Evolutionary conservation across 352 stramenopile species (phyloP).

Genomic region (Saprolegnia diclina): DNA sequence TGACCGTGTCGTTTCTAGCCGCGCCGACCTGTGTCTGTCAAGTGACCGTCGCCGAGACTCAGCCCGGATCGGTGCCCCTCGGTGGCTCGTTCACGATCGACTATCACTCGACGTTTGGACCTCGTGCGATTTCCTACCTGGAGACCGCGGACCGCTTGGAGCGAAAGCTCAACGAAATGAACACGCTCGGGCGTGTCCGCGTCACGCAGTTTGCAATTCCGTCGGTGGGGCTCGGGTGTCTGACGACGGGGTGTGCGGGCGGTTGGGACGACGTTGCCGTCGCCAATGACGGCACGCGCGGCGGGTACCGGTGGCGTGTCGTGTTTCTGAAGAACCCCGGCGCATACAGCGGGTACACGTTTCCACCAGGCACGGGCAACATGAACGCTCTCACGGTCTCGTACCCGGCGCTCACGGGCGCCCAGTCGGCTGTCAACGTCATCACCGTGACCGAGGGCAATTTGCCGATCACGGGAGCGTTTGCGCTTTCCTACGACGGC

Average conservation of each 20-base stretch:
- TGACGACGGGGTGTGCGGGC: conserved; percentile 53
- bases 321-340: conserved; percentile 69
- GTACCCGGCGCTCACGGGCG: conserved; percentile 39
- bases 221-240: conserved; percentile 51
- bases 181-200: conserved; percentile 86
- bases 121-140: conserved; percentile 79
- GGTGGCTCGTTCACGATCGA: conserved; percentile 88
- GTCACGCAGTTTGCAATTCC: conserved; percentile 88
- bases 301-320: conserved; percentile 72
- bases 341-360: conserved; percentile 63
- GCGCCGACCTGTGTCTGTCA: conserved; percentile 28
- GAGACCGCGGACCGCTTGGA: conserved; percentile 78
- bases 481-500: conserved; percentile 39
- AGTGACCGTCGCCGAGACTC: conserved; percentile 81
- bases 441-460: conserved; percentile 49
- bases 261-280: conserved; percentile 89
- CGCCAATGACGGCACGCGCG: conserved; percentile 59
- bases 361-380: conserved; percentile 71
- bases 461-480: conserved; percentile 43
- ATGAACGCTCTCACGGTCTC: conserved; percentile 48
- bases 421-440: conserved; percentile 44
- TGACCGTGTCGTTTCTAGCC: conserved; percentile 43
- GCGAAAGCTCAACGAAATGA: conserved; percentile 94
- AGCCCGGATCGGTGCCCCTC: conserved; percentile 80
- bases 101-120: conserved; percentile 75